Evolutionary conservation across 805 yeast genomes (phyloP).

Genomic region (Pichia membranifaciens): DNA sequence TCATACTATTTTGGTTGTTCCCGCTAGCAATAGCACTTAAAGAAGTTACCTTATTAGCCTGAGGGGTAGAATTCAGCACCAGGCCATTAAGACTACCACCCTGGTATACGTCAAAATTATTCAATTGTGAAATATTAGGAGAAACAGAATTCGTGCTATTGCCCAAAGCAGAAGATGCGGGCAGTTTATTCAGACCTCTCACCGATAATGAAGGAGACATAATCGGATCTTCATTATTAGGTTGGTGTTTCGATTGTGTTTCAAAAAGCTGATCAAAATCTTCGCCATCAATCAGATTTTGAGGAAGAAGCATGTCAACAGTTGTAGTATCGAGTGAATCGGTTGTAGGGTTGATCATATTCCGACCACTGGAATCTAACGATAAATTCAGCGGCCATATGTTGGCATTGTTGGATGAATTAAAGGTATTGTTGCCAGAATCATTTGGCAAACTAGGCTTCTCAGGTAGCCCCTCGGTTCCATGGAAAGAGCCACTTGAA

Average conservation of each 20-base stretch:
- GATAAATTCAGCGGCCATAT: constrained; percentile 9
- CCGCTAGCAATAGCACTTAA: constrained; percentile 17
- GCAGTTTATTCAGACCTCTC: background rate
- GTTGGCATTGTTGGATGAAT: constrained; percentile 7
- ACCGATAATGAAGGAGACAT: constrained; percentile 2
- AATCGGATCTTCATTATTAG: background rate
- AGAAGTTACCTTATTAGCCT: constrained; percentile 15
- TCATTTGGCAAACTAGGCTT: background rate
- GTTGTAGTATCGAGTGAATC: constrained; percentile 7
- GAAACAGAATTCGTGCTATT: constrained; percentile 5
- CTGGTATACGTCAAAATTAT: constrained; percentile 12
- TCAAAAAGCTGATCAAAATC: constrained; percentile 14
- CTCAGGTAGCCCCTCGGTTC: background rate
- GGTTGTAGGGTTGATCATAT: constrained; percentile 8
- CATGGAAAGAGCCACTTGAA: constrained; percentile 8
- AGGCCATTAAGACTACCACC: background rate
- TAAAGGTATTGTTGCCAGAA: constrained; percentile 1
- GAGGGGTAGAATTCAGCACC: constrained; percentile 10
- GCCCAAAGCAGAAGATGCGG: background rate
- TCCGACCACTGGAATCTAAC: background rate
- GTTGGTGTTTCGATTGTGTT: constrained; percentile 4
- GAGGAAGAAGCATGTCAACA: constrained; percentile 27
- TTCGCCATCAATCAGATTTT: constrained; percentile 26
- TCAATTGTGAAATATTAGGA: constrained; percentile 12
- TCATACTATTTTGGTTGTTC: constrained; percentile 2